phyloP scores from a whole-genome alignment of 2,329 filamentous ascomycete species.

The Xylariaceae sp. region DNA sequence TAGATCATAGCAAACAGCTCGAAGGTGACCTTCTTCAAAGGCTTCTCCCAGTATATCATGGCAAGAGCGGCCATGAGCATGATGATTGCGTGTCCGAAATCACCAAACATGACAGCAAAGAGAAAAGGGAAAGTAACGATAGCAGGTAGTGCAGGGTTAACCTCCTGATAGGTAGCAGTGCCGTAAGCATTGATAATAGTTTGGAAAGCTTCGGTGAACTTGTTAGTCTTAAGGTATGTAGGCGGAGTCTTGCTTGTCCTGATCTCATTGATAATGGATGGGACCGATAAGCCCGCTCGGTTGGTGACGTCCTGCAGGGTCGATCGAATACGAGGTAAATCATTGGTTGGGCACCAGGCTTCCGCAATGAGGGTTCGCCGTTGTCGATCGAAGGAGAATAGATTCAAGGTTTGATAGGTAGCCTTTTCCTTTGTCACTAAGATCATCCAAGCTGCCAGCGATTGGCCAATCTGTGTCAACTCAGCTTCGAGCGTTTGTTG shows the following conservation, averaged over 20 bases:
- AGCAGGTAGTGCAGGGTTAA: constrained; percentile 94
- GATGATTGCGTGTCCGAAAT: constrained; percentile 90
- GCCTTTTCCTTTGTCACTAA: constrained; percentile 98
- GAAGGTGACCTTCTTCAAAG: constrained; percentile 88
- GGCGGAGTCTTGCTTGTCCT: constrained; percentile 96
- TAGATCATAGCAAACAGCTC: constrained; percentile 98
- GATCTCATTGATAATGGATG: constrained; percentile 98
- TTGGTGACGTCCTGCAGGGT: constrained; percentile 97
- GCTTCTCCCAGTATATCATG: constrained; percentile 97
- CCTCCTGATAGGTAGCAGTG: constrained; percentile 94
- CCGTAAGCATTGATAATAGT: constrained; percentile 99
- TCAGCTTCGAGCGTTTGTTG: constrained; percentile 93
- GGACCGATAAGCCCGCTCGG: constrained; percentile 92
- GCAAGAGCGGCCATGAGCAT: constrained; percentile 83
- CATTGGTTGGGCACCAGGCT: constrained; percentile 95
- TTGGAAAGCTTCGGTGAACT: constrained; percentile 97
- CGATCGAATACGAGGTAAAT: constrained; percentile 85
- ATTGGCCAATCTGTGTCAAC: constrained; percentile 90
- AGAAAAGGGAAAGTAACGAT: constrained; percentile 99
- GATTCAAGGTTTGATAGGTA: constrained; percentile 92
- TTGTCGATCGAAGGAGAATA: constrained; percentile 95
- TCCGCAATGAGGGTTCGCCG: constrained; percentile 96
- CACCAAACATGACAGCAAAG: constrained; percentile 99
- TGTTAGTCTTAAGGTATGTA: constrained; percentile 97
- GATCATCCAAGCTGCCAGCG: constrained; percentile 95